These are phyloP conservation scores for Decorospora gaudefroyi DNA, from an alignment of 2,329 filamentous ascomycete species.

Conservation along the genomic window DNA sequence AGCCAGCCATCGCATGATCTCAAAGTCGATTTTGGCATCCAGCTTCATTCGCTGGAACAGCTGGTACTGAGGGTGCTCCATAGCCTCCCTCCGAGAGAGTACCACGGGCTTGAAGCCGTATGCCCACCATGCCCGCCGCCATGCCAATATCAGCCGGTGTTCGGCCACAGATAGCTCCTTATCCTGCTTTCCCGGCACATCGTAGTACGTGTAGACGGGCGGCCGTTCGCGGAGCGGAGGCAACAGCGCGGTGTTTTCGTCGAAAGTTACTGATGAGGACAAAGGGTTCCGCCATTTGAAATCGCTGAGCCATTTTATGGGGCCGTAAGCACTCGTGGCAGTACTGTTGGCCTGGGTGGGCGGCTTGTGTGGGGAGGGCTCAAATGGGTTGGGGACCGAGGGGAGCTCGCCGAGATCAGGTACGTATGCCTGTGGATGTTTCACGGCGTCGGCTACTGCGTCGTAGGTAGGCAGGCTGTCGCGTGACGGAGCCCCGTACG, in stretches of 20 bases:
- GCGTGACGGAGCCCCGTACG: conserved; percentile 46
- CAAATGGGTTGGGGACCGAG: conserved; percentile 65
- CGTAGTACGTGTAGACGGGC: conserved; percentile 89
- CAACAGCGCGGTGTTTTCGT: conserved; percentile 81
- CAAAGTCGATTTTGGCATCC: conserved; percentile 51
- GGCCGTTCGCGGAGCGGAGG: conserved; percentile 73
- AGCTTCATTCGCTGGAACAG: conserved; percentile 61
- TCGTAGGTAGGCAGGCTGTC: conserved; percentile 46
- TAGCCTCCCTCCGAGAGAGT: conserved; percentile 76
- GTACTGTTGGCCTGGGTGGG: conserved; percentile 81
- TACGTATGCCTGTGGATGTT: conserved; percentile 43
- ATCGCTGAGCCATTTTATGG: conserved; percentile 82
- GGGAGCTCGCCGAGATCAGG: conserved; percentile 41
- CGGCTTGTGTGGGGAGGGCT: conserved; percentile 69
- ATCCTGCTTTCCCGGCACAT: conserved; percentile 67
- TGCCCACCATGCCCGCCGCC: conserved; percentile 94
- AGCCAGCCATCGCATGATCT: conserved; percentile 84
- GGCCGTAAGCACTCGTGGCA: conserved; percentile 58
- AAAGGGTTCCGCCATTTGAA: conserved; percentile 93
- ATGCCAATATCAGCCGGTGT: conserved; percentile 77
- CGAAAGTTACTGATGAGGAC: conserved; percentile 76
- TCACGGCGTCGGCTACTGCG: conserved; percentile 46
- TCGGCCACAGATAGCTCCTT: conserved; percentile 71
- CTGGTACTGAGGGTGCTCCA: conserved; percentile 78
- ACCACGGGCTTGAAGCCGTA: conserved; percentile 88